These are phyloP conservation scores for Pyrenula aspistea DNA, from an alignment of 495 filamentous ascomycete species.

Conservation along the genomic window DNA sequence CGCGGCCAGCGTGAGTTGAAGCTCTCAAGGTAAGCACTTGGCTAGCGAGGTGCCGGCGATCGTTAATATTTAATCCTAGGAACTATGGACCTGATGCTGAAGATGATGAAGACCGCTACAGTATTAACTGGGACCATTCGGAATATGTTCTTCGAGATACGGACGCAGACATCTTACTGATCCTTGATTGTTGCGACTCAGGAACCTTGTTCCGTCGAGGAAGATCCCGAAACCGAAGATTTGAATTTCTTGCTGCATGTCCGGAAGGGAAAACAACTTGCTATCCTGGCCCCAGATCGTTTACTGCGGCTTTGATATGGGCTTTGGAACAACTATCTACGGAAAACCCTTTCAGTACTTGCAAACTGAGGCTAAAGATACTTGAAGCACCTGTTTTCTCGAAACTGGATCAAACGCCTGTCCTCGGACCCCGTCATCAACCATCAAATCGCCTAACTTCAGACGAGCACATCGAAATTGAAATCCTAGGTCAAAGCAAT, in stretches of 20 bases:
- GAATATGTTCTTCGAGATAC: neutral
- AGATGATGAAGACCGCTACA: neutral
- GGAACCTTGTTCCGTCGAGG: neutral
- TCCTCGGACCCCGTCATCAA: neutral
- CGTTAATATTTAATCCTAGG: neutral
- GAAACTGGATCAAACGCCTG: neutral
- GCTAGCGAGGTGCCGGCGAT: neutral
- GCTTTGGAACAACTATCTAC: conserved; percentile 2
- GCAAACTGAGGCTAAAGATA: neutral
- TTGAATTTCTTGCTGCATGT: conserved; percentile 4
- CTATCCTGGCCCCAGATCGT: conserved; percentile 1
- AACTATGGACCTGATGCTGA: neutral
- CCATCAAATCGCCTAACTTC: neutral
- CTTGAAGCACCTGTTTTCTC: neutral
- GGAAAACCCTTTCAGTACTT: neutral
- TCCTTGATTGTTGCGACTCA: conserved; percentile 11
- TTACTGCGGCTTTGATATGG: conserved; percentile 8
- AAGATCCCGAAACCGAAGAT: neutral
- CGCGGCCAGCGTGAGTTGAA: neutral
- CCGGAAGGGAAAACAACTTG: neutral
- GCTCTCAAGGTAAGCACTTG: neutral
- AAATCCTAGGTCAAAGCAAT: neutral
- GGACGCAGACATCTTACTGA: conserved; percentile 5
- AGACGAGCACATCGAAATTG: neutral
- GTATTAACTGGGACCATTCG: conserved; percentile 2